These are phyloP conservation scores for Phytophthora foliorum DNA, from an alignment of 352 stramenopile genomes.

Conservation along the genomic window DNA sequence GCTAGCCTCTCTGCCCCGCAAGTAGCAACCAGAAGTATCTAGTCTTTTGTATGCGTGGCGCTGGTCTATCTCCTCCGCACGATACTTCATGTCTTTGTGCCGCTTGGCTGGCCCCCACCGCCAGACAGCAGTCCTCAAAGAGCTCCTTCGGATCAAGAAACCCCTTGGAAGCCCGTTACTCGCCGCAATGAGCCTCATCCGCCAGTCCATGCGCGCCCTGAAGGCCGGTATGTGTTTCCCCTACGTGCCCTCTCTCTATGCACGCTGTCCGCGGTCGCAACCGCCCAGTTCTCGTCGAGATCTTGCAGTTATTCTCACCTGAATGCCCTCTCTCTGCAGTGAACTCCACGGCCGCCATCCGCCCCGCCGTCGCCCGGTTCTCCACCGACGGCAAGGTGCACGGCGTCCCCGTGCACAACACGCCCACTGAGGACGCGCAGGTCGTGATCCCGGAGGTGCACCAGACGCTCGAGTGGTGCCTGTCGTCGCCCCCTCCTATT, in stretches of 20 bases:
- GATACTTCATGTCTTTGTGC: constrained; percentile 41
- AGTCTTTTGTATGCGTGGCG: background rate
- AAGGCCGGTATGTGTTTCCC: constrained; percentile 71
- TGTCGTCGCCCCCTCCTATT: constrained; percentile 84
- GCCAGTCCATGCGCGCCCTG: constrained; percentile 80
- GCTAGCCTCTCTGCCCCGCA: background rate
- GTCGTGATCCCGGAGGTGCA: constrained; percentile 87
- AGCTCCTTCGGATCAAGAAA: constrained; percentile 43
- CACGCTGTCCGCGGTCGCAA: background rate
- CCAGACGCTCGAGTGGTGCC: constrained; percentile 88
- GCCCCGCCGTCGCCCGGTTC: constrained; percentile 60
- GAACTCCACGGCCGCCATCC: constrained; percentile 60
- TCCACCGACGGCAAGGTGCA: constrained; percentile 56
- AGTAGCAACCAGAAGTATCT: constrained; percentile 1
- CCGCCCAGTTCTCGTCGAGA: background rate
- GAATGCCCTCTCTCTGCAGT: constrained; percentile 39
- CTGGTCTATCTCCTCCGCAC: constrained; percentile 34
- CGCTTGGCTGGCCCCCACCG: constrained; percentile 26
- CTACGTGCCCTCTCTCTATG: constrained; percentile 10
- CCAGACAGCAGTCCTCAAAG: constrained; percentile 47
- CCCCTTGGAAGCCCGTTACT: constrained; percentile 9
- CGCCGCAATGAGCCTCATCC: constrained; percentile 80
- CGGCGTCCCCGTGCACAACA: constrained; percentile 45
- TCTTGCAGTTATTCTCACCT: constrained; percentile 16
- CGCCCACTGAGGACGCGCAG: constrained; percentile 67